Evolutionary conservation across 192 early-diverging fungal species (phyloP), one percentile per base, ranked within the genome.

Genomic region (Oehlia diaphana): DNA sequence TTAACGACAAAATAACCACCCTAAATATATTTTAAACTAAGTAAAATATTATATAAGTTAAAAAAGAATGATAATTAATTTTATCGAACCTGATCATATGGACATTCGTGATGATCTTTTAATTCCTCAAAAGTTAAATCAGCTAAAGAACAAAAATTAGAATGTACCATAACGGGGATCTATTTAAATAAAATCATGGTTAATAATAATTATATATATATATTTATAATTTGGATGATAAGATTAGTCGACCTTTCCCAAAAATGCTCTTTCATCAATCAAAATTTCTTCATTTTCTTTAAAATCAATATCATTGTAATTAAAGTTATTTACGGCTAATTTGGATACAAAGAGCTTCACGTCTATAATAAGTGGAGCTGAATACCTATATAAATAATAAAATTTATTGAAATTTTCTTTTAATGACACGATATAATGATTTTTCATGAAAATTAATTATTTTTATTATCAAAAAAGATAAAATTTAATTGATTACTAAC

Each of bases 1-100:
- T 99, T 99, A 85, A 99, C 97, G 50, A 99, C 89, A 87, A 99
- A 99, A 83, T 99, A 99, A 66, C 98, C 98, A 77, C 98, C 98
- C 94, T 96, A 88, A 89, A 86, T 19, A 63, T 16, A 61, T 21
- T 77, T 12, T 35, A 16, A 33, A 26, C 1, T 31, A 31, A 31
- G 31, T 31, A 31, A 31, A 31, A 68, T 16, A 0, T 37, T 4
- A 37, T 14, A 49, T 33, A 49, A 13, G 3, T 64, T 58, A 58
- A 44, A 16, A 9, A 16, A n/a, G 23, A 26, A 26, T 9, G 2
- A 49, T 37, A 28, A 49, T 49, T 53, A n/a, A n/a, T n/a, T 31
- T 50, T 53, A 72, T 72, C 13, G 26, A 31, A 86, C 85, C 83
- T 86, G 85, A 79, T 86, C 85, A 63, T 86, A 86, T 19, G 96